Evolutionary conservation across 306 rosid genomes (phyloP), one percentile per base, ranked within the genome.

Genomic region (Canavalia gladiata): DNA sequence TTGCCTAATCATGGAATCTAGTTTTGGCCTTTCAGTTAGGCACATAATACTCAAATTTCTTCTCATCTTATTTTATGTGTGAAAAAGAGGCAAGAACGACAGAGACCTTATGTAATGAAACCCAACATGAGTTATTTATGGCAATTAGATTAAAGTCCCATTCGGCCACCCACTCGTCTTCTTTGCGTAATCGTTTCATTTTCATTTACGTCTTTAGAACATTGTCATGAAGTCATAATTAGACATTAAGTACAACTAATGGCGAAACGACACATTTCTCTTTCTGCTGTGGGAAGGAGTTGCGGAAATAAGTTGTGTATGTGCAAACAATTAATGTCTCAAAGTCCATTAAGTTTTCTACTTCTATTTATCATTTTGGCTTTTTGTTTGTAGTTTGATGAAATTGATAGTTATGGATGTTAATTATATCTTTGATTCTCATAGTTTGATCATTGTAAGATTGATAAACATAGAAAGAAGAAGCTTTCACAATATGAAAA

Each of bases 181-280:
- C 7, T 50, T 41, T n/a, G 41, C 57, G 46, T 72, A 65, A 77
- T 52, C n/a, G 13, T 77, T 71, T 77, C 73, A 52, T 35, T 77
- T 68, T 69, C 70, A 69, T 52, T 5, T 41, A 3, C 31, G 25
- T 57, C 10, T 75, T 76, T 49, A 52, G 46, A 52, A 18, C 68
- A 55, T 34, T 65, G 46, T 37, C 74, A 49, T 58, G 18, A 28
- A 49, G 35, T 11, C 30, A 28, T 42, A 45, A 57, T 76, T 63
- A 42, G 69, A 30, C 42, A 35, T 25, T 49, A 10, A 85, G 55
- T 28, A 4, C 51, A 35, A 71, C 35, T 30, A 72, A 64, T 29
- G 29, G 11, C 78, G 58, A 67, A 2, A 5, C 4, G 50, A 30
- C 46, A 63, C 46, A 63, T 63, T 64, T 37, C 49, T 28, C 30